These are phyloP conservation scores for Corylus americana DNA, from an alignment of 306 rosid genomes.

Conservation along the genomic window DNA sequence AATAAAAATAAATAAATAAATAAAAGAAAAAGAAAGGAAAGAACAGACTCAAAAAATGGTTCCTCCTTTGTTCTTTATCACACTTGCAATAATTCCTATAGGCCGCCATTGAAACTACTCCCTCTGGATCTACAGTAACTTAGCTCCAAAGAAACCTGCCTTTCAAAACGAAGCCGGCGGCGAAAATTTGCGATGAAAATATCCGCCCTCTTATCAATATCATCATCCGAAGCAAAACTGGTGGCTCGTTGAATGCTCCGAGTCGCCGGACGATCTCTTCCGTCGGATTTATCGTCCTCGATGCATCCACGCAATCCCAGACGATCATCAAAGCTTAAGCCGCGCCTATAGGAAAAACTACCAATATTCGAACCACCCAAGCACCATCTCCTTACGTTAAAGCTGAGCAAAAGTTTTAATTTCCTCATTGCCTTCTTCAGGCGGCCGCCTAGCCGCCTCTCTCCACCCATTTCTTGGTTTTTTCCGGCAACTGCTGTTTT, in stretches of 20 bases:
- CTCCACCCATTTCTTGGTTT: slow-evolving; percentile 17
- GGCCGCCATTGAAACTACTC: slow-evolving; percentile 1
- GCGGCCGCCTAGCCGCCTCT: slow-evolving; percentile 10
- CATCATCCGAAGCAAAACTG: slow-evolving; percentile 34
- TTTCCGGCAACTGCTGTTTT: neutral
- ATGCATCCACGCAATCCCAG: slow-evolving; percentile 30
- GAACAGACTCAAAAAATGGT: too few species aligned
- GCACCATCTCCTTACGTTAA: slow-evolving; percentile 16
- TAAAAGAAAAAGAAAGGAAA: too few species aligned
- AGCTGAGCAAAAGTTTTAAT: slow-evolving; percentile 28
- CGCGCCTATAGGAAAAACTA: slow-evolving; percentile 17
- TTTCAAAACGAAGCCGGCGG: slow-evolving; percentile 46
- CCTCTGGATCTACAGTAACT: slow-evolving; percentile 18
- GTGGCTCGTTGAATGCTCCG: slow-evolving; percentile 26
- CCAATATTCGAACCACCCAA: slow-evolving; percentile 4
- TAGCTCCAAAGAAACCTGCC: slow-evolving; percentile 52
- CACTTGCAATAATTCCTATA: too few species aligned
- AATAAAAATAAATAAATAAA: too few species aligned
- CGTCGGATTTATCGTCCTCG: slow-evolving; percentile 29
- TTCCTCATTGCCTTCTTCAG: slow-evolving; percentile 42
- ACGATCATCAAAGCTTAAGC: slow-evolving; percentile 32
- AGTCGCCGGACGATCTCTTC: slow-evolving; percentile 1
- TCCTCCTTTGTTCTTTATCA: too few species aligned
- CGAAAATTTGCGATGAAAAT: slow-evolving; percentile 59
- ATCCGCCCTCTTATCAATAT: slow-evolving; percentile 62